Evolutionary conservation across 345 rosid species (phyloP).

Genomic region (Eucalyptus victrix): DNA sequence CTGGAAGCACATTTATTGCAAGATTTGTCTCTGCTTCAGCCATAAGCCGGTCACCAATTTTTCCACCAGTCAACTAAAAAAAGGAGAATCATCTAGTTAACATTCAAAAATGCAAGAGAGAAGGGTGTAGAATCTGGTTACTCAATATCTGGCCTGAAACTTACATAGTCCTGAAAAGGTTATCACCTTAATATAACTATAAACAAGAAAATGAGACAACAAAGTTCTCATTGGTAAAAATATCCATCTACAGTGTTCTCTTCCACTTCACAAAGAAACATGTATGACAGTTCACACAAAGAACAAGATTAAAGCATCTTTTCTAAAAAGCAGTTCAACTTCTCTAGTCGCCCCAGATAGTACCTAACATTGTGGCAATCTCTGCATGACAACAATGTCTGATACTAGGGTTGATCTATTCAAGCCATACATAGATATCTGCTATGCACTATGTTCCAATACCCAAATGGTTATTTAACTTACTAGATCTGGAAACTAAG

Average conservation of each 20-base stretch:
- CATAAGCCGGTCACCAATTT: conserved; percentile 76
- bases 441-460: background rate
- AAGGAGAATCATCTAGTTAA: background rate
- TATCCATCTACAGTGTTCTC: background rate
- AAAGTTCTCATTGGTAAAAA: background rate
- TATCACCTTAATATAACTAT: background rate
- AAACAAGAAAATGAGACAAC: background rate
- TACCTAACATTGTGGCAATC: background rate
- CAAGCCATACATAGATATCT: background rate
- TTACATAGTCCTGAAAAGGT: background rate
- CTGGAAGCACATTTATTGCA: conserved; percentile 91
- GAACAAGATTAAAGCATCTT: background rate
- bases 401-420: background rate
- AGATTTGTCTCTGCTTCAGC: conserved; percentile 99
- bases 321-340: background rate
- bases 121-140: background rate
- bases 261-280: background rate
- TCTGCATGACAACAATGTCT: background rate
- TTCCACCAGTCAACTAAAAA: conserved; percentile 75
- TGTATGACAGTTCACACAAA: background rate
- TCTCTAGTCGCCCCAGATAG: background rate
- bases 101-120: background rate
- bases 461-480: background rate
- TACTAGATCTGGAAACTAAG: background rate
- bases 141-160: background rate